These are phyloP conservation scores for Boletus sp. DNA, from an alignment of 768 basidiomycete species.

Conservation along the genomic window DNA sequence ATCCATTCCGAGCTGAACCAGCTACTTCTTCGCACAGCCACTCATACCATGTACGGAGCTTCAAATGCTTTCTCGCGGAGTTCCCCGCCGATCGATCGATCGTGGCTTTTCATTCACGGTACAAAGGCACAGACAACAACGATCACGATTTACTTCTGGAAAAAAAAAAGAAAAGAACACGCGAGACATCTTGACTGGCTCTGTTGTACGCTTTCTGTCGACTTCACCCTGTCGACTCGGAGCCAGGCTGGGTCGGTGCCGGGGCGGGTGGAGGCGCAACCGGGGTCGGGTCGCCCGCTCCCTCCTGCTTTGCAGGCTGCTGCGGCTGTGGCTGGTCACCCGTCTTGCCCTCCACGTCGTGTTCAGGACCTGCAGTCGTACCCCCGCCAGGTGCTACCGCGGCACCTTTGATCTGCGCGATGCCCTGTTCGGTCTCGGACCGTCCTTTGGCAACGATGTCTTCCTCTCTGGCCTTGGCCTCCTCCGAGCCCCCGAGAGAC, in stretches of 20 bases:
- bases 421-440: slow-evolving; percentile 39
- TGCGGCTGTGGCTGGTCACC: not conserved
- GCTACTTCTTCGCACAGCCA: not conserved
- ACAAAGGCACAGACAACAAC: too few species aligned
- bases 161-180: not conserved
- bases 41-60: not conserved
- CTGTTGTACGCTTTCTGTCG: not conserved
- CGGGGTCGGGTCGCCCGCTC: not conserved
- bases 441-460: slow-evolving; percentile 38
- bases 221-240: not conserved
- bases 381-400: not conserved
- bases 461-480: slow-evolving; percentile 31
- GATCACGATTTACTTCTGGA: not conserved
- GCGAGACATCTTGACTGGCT: not conserved
- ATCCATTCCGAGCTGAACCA: not conserved
- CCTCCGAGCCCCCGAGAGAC: slow-evolving; percentile 23
- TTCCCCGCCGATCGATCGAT: not conserved
- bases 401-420: slow-evolving; percentile 30
- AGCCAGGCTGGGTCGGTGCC: not conserved
- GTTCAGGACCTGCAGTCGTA: not conserved
- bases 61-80: not conserved
- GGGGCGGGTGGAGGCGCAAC: not conserved
- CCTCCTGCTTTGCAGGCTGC: not conserved
- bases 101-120: too few species aligned
- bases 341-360: not conserved